Evolutionary conservation across 1,139 yeast genomes (phyloP).

Genomic region (Magnusiomyces fungicola): DNA sequence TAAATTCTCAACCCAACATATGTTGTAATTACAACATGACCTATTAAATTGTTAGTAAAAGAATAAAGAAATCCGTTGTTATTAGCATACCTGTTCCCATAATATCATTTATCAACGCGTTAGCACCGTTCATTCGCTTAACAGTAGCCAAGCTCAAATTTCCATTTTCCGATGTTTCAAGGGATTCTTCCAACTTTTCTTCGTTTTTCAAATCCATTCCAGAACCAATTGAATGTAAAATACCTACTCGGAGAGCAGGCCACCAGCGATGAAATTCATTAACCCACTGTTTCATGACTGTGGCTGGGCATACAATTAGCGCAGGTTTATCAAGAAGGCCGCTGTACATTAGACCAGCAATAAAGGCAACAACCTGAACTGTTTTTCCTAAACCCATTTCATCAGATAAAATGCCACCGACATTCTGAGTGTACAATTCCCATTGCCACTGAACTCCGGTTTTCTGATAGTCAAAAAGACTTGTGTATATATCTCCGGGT

Average conservation of each 20-base stretch:
- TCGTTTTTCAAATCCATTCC: conserved; percentile 63
- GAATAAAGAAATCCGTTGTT: neutral
- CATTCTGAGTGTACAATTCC: conserved; percentile 75
- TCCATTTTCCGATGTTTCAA: conserved; percentile 43
- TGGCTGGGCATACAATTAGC: conserved; percentile 89
- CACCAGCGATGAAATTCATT: conserved; percentile 95
- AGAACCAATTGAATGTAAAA: conserved; percentile 85
- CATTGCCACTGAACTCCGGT: conserved; percentile 73
- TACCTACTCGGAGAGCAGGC: conserved; percentile 87
- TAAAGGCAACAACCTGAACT: conserved; percentile 79
- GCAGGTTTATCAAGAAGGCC: conserved; percentile 69
- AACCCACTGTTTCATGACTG: conserved; percentile 94
- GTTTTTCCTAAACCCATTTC: conserved; percentile 98
- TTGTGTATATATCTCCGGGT: conserved; percentile 87
- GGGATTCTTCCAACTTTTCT: conserved; percentile 41
- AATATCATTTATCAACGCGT: conserved; percentile 44
- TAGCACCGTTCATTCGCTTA: conserved; percentile 28
- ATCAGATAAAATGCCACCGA: conserved; percentile 95
- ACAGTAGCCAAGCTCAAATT: conserved; percentile 27
- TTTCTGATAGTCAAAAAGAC: conserved; percentile 85
- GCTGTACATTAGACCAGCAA: conserved; percentile 86
- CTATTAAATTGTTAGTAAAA: conserved; percentile 5
- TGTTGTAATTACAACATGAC: conserved; percentile 78
- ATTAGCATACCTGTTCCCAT: conserved; percentile 43
- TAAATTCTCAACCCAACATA: conserved; percentile 85